These are phyloP conservation scores for Colletotrichum camelliae DNA, from an alignment of 2,329 filamentous ascomycete genomes.

Conservation along the genomic window DNA sequence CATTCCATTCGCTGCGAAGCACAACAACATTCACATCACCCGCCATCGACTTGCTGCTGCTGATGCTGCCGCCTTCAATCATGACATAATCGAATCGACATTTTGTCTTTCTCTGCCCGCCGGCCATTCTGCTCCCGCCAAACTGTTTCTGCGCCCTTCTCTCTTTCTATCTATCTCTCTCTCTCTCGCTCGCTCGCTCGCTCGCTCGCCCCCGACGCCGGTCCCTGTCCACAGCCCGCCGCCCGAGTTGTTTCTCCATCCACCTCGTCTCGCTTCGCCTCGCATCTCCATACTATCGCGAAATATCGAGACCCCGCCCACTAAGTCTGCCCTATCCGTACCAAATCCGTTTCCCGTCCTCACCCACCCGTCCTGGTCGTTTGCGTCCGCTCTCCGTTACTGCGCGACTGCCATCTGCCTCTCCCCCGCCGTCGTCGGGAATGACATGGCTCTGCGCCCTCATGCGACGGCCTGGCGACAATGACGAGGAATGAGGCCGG, in stretches of 20 bases:
- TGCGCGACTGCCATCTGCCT: background rate
- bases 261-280: background rate
- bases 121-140: background rate
- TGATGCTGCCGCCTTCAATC: background rate
- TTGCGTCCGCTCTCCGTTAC: background rate
- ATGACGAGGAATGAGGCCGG: constrained; percentile 73
- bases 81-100: constrained; percentile 3
- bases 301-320: background rate
- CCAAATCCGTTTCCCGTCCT: background rate
- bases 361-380: background rate
- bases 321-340: background rate
- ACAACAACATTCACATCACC: background rate
- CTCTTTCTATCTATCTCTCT: background rate
- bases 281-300: background rate
- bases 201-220: background rate
- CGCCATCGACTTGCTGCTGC: background rate
- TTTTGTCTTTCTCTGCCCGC: background rate
- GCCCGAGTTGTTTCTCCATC: background rate
- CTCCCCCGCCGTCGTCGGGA: constrained; percentile 1
- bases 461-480: constrained; percentile 44
- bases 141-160: background rate
- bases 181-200: background rate
- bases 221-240: background rate
- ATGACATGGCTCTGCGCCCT: constrained; percentile 22
- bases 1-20: background rate